A percentile compares a stretch with the other conserved stretches of the same genome.
phyloP scores from a whole-genome alignment of 345 rosid species.

The Anastatica hierochuntica region DNA sequence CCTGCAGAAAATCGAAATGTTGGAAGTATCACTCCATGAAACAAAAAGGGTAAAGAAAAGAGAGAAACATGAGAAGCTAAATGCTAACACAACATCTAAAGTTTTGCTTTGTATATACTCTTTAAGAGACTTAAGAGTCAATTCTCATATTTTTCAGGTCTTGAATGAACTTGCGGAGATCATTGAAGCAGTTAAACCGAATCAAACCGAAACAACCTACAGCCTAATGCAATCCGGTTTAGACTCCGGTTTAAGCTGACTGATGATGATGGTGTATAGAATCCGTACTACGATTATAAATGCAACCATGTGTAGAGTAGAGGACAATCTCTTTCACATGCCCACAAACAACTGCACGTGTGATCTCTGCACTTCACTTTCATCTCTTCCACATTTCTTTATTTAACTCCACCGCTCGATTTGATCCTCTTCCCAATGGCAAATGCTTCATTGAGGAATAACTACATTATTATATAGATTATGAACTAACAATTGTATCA shows the following conservation, averaged over 20 bases:
- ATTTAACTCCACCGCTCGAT: background rate
- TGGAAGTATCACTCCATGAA: too few relatives aligned
- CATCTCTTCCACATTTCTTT: background rate
- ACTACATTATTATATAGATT: background rate
- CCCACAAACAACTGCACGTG: conserved; percentile 16
- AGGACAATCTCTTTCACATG: conserved; percentile 27
- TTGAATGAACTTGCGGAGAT: conserved; percentile 8
- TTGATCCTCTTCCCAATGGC: conserved; percentile 21
- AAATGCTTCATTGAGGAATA: conserved; percentile 10
- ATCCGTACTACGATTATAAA: conserved; percentile 20
- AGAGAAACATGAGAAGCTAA: too few relatives aligned
- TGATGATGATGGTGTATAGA: background rate
- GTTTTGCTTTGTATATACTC: background rate
- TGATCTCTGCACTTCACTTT: conserved; percentile 14
- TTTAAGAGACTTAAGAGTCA: too few relatives aligned
- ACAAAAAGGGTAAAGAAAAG: too few relatives aligned
- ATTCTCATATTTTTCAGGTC: conserved; percentile 5
- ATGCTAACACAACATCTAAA: too few relatives aligned
- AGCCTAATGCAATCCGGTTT: conserved; percentile 5
- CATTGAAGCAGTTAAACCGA: conserved; percentile 3
- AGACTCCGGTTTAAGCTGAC: background rate
- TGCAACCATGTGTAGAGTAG: conserved; percentile 29
- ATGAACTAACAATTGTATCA: background rate
- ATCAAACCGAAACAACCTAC: conserved; percentile 4
- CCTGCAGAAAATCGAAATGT: too few relatives aligned